Percentiles rank a stretch among this genome's conserved stretches.
Conservation (phyloP, 306 rosid genomes). For the Castanopsis chinensis region DNA sequence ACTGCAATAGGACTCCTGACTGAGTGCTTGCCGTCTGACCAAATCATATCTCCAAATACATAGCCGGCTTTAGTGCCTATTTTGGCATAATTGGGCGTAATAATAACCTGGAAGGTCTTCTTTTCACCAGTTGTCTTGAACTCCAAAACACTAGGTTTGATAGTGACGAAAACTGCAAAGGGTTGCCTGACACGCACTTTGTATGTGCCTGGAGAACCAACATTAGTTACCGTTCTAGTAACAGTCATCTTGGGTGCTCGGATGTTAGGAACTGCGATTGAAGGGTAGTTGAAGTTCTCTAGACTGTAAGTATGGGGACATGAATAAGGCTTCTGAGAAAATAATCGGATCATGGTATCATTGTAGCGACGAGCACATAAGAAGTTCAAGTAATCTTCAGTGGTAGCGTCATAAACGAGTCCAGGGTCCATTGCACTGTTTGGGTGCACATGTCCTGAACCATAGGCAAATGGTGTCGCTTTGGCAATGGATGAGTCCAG, state of each 20-base stretch:
- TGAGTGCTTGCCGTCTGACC: constrained; percentile 38
- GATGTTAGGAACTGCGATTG: constrained; percentile 35
- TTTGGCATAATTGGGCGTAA: not conserved
- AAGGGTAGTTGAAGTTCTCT: constrained; percentile 57
- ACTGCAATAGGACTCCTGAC: constrained; percentile 47
- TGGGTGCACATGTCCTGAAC: constrained; percentile 56
- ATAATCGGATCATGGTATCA: constrained; percentile 3
- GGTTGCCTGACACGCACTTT: constrained; percentile 30
- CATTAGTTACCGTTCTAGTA: constrained; percentile 52
- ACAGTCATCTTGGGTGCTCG: constrained; percentile 3
- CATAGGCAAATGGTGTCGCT: constrained; percentile 54
- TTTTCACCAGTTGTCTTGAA: constrained; percentile 48
- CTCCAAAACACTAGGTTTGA: constrained; percentile 31
- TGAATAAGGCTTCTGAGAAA: constrained; percentile 16
- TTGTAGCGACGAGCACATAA: constrained; percentile 57
- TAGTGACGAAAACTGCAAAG: constrained; percentile 20
- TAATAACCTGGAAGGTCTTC: constrained; percentile 31
- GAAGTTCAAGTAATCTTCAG: constrained; percentile 48
- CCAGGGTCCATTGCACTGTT: constrained; percentile 61
- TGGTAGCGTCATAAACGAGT: constrained; percentile 48
- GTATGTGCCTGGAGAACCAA: constrained; percentile 46
- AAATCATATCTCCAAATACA: constrained; percentile 36
- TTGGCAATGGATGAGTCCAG: not conserved
- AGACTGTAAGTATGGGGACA: constrained; percentile 40
- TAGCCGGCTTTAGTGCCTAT: not conserved